Evolutionary conservation across 2,329 filamentous ascomycete genomes (phyloP), one percentile per base, ranked within the genome.

Genomic region (Colletotrichum sidae): DNA sequence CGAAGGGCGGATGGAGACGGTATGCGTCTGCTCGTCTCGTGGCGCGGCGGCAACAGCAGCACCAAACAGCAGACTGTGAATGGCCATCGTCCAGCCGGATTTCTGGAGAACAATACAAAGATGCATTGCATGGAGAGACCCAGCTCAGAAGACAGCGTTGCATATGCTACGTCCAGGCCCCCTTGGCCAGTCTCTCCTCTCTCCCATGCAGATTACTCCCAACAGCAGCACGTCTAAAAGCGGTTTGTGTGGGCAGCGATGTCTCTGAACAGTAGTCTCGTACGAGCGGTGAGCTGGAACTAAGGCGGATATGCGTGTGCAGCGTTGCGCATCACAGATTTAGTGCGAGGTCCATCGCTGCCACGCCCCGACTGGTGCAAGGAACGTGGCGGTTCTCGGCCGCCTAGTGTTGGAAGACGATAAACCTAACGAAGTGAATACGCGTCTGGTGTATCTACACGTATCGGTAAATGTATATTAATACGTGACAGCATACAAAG

Each of bases 261-360:
- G 49, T 15, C 17, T 37, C 35, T 50, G 33, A 42, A 52, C 49
- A 25, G 25, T 25, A 25, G 25, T 25, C 25, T 25, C 25, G 63
- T 58, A 54, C 60, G 44, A 65, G 63, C 63, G 63, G 63, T 67
- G 61, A 55, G 63, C 55, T 44, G 63, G 59, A 64, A 60, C 63
- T 67, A 67, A 64, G 59, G 60, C 60, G 60, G 63, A 64, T 54
- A 64, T 67, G 63, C 63, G 63, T 63, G 53, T 67, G 63, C 63
- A 60, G 63, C 63, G 63, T 59, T 67, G 63, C 53, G 63, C 60
- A 63, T 67, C 41, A 53, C 63, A 67, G 63, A 64, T 65, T 67
- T 64, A 63, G 63, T 67, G 54, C 63, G 63, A 64, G 63, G 59
- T 53, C 63, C 53, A 65, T 65, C 52, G 51, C 62, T 65, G 46